Percentiles rank a stretch among this genome's conserved stretches.
Conservation (phyloP, 1,139 yeast species). For the Taphrina flavorubra region DNA sequence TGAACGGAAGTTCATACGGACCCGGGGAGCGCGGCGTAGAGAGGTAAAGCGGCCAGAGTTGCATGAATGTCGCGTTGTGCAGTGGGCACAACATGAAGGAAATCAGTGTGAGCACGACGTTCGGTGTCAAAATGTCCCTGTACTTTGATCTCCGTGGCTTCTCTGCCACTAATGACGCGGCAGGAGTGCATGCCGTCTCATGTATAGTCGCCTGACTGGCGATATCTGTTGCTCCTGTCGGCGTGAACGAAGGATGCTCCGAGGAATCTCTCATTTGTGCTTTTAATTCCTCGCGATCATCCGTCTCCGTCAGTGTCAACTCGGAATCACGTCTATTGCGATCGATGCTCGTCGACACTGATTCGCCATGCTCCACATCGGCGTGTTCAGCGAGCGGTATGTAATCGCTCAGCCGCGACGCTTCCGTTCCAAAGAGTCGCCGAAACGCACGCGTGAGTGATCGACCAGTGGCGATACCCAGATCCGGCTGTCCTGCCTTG, state of each 20-base stretch:
- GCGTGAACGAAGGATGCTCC: neutral
- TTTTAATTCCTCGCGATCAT: neutral
- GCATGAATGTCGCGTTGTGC: conserved; percentile 24
- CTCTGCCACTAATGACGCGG: neutral
- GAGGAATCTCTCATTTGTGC: neutral
- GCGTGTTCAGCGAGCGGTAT: neutral
- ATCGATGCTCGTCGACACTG: neutral
- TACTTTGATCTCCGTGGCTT: neutral
- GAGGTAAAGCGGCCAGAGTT: conserved; percentile 22
- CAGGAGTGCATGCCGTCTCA: neutral
- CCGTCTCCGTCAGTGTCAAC: neutral
- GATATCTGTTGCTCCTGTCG: neutral
- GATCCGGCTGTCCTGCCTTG: conserved; percentile 6
- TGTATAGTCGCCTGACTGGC: neutral
- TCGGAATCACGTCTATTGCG: neutral
- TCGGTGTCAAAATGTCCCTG: conserved; percentile 21
- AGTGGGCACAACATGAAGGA: conserved; percentile 21
- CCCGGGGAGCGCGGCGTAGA: conserved; percentile 12
- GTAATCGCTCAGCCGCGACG: neutral
- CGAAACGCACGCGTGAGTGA: neutral
- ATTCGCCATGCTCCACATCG: neutral
- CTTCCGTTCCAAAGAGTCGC: neutral
- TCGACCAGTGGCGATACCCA: conserved; percentile 3
- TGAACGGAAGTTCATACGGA: conserved; percentile 11
- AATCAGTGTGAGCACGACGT: conserved; percentile 10